Conservation (phyloP, 2,329 filamentous ascomycete genomes). For the Botrytis squamosa region DNA sequence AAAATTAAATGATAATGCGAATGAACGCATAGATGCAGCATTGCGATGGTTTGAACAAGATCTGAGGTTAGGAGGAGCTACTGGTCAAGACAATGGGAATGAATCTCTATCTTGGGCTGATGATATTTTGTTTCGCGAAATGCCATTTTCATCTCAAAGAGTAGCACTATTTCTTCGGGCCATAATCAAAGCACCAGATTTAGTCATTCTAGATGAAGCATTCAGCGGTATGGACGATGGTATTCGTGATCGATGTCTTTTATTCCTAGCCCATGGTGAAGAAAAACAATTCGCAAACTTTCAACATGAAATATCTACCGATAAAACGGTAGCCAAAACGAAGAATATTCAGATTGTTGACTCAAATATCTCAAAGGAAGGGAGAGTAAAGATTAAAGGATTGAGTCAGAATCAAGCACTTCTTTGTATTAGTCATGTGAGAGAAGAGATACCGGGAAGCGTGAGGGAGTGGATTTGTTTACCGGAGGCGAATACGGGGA, state of each 20-base stretch:
- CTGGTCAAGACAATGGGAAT: conserved; percentile 31
- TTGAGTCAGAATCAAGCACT: conserved; percentile 72
- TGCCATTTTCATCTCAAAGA: conserved; percentile 80
- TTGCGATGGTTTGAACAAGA: conserved; percentile 78
- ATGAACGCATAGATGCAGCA: conserved; percentile 62
- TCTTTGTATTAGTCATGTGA: conserved; percentile 88
- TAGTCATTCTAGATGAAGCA: conserved; percentile 83
- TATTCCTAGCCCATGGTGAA: conserved; percentile 71
- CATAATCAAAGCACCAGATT: conserved; percentile 74
- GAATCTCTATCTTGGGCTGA: conserved; percentile 60
- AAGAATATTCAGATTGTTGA: conserved; percentile 41
- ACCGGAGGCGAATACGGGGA: conserved; percentile 68
- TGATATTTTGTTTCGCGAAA: conserved; percentile 65
- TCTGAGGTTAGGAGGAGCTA: conserved; percentile 50
- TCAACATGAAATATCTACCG: neutral
- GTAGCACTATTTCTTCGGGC: conserved; percentile 81
- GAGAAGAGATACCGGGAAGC: conserved; percentile 83
- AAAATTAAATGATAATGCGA: conserved; percentile 56
- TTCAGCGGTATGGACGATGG: conserved; percentile 82
- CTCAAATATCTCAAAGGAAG: conserved; percentile 47
- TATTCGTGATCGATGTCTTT: conserved; percentile 81
- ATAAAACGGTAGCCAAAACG: neutral
- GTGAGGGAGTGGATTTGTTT: conserved; percentile 84
- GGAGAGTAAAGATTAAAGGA: conserved; percentile 55
- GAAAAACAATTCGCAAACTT: conserved; percentile 41